A percentile compares a stretch with the other conserved stretches of the same genome.
These are phyloP conservation scores for Plenodomus tracheiphilus DNA, from an alignment of 2,329 filamentous ascomycete species.

Conservation along the genomic window DNA sequence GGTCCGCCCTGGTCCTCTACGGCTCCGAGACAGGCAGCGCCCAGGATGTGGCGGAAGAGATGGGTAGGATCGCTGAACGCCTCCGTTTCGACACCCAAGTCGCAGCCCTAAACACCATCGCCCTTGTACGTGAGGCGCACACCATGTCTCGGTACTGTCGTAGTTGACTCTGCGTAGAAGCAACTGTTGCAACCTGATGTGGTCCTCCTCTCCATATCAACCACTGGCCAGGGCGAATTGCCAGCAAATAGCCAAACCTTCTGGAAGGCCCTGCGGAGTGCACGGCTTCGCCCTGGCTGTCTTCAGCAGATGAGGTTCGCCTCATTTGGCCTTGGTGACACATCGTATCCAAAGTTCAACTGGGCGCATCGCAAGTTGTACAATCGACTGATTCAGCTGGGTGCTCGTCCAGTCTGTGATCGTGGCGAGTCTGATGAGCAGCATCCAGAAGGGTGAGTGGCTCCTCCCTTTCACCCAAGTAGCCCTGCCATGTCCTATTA, in stretches of 20 bases:
- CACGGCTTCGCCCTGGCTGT: conserved; percentile 72
- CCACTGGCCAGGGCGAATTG: conserved; percentile 92
- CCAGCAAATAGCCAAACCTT: conserved; percentile 80
- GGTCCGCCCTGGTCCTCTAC: conserved; percentile 74
- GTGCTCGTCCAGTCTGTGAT: conserved; percentile 74
- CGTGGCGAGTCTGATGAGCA: conserved; percentile 90
- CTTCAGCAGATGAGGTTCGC: conserved; percentile 73
- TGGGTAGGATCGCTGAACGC: conserved; percentile 73
- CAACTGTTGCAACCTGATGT: conserved; percentile 55
- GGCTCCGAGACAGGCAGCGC: conserved; percentile 95
- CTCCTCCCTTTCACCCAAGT: neutral
- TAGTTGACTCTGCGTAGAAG: conserved; percentile 33
- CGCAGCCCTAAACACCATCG: conserved; percentile 74
- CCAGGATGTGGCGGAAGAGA: conserved; percentile 85
- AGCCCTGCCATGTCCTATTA: conserved; percentile 25
- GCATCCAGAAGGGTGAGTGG: conserved; percentile 82
- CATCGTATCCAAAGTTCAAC: conserved; percentile 94
- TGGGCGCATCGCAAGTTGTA: conserved; percentile 88
- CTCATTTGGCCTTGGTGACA: conserved; percentile 90
- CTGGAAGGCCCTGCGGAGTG: conserved; percentile 83
- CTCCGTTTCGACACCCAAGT: conserved; percentile 77
- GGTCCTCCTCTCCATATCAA: conserved; percentile 82
- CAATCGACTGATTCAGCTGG: conserved; percentile 81
- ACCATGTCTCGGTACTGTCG: neutral
- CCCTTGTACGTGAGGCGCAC: conserved; percentile 63